Evolutionary conservation across 257 asterid species (phyloP), one percentile per base, ranked within the genome.

Genomic region (Petunia secreta): DNA sequence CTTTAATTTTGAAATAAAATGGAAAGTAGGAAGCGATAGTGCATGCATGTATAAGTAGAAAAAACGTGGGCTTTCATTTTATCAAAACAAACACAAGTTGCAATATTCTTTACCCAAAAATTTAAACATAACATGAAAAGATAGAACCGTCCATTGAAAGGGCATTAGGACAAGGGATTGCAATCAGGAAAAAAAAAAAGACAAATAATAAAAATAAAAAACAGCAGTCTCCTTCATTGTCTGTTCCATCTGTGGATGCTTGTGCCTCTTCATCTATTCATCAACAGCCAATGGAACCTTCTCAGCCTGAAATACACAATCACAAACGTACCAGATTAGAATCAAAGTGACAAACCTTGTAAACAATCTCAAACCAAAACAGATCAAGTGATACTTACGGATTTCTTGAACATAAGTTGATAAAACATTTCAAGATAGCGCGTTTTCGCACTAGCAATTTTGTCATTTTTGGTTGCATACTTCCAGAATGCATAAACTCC

Each of bases 401-500:
- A n/a, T 79, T 79, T 79, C 66, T 64, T 64, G 8, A 60, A 79
- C 43, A 66, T 37, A 13, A 79, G 66, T 65, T 79, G 67, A 79
- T 79, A 79, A 16, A 79, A 79, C 82, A 79, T 79, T 8, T 39
- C 82, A 14, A 79, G 82, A 65, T 79, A 79, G 8, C 77, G 77
- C 77, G 52, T 65, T 54, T 71, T 55, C 1, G 82, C 82, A 57
- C 5, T 39, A 41, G 73, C 77, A 63, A 64, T 16, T 16, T 58
- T 54, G 66, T 79, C 82, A 52, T 65, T 65, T 48, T 65, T 65
- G 38, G 82, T 63, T 44, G 75, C 75, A 46, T 34, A 79, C 43
- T 79, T 79, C 82, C 77, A 79, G 62, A 79, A 79, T 37, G 77
- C 82, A 55, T 60, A 79, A 37, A 79, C 64, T 16, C 82, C 82